Evolutionary conservation across 78 protist species (phyloP).

Genomic region (Cavenderia fasciculata): DNA sequence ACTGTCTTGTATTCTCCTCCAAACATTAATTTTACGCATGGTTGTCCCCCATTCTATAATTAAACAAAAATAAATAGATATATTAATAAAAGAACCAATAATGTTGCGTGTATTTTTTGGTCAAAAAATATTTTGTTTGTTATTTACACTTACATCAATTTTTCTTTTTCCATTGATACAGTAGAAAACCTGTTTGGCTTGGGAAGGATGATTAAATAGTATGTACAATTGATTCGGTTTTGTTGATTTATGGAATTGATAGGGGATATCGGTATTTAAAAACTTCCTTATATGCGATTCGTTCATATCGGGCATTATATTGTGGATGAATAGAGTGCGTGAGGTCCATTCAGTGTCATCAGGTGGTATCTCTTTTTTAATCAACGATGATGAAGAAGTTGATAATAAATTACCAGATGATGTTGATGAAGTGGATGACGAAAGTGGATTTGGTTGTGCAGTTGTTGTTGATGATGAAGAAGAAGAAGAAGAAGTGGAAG

Average conservation of each 20-base stretch:
- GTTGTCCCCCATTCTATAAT: constrained; percentile 58
- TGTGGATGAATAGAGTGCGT: constrained; percentile 53
- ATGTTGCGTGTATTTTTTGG: not conserved
- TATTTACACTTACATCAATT: constrained; percentile 52
- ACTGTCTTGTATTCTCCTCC: constrained; percentile 65
- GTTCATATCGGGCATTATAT: constrained; percentile 60
- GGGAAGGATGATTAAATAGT: constrained; percentile 15
- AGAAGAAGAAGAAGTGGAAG: too few species aligned
- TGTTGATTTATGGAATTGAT: constrained; percentile 9
- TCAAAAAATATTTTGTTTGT: not conserved
- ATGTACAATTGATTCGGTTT: constrained; percentile 57
- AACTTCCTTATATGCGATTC: constrained; percentile 13
- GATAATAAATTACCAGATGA: constrained; percentile 9
- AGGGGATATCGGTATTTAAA: not conserved
- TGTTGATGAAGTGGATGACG: not conserved
- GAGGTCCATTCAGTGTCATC: constrained; percentile 58
- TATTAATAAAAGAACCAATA: not conserved
- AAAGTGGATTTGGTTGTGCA: not conserved
- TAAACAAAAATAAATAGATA: not conserved
- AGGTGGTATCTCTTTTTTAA: constrained; percentile 5
- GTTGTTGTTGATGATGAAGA: not conserved
- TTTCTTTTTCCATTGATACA: constrained; percentile 42
- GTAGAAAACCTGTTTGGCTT: constrained; percentile 47
- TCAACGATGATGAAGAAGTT: not conserved
- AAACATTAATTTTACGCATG: constrained; percentile 55